Evolutionary conservation across 441 rosid species (phyloP), one percentile per base, ranked within the genome.

Genomic region (Pelargonium citronellum): DNA sequence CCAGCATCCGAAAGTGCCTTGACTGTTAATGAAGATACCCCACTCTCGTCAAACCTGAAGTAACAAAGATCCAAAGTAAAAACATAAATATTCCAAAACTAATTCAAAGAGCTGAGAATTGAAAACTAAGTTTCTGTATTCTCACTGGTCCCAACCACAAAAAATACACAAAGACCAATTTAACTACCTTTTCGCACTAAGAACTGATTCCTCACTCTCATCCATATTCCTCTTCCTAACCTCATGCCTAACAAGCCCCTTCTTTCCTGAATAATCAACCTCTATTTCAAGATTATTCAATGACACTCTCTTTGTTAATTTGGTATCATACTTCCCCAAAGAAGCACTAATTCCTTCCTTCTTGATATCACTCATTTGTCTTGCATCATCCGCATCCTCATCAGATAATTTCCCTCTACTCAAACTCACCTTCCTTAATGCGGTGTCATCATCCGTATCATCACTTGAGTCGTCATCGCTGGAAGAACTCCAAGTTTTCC

Each of bases 1-100:
- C 97, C 96, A 80, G 98, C 88, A 3, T 77, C 86, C 2, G 90
- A 76, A 75, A 95, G 92, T 4, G 92, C 89, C 77, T 86, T 91
- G 34, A 91, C 74, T 12, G 94, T 88, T 83, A 81, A 78, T 10
- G 95, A 89, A 69, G 98, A 92, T 74, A 92, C 72, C 44, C 81
- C 82, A 69, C 88, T 86, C 73, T 95, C 95, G 71, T 90, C 93
- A 81, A 92, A 92, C 65, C 99, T 89, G 85, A 39, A 84, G 2
- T 75, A 64, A 63, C 44, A 72, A 55, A 75, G 68, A 15, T 11
- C 5, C 53, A 67, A 19, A 60, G 60, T 53, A 41, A 53, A 44
- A 69, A 60, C 69, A 73, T 17, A 64, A 39, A 11, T 13, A 46
- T 46, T 46, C 51, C 51, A 46, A 46, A 46, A 13, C 51, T 46